A percentile compares a stretch with the other conserved stretches of the same genome.
These are phyloP conservation scores for Carpinus fangiana DNA, from an alignment of 306 rosid genomes.

Conservation along the genomic window DNA sequence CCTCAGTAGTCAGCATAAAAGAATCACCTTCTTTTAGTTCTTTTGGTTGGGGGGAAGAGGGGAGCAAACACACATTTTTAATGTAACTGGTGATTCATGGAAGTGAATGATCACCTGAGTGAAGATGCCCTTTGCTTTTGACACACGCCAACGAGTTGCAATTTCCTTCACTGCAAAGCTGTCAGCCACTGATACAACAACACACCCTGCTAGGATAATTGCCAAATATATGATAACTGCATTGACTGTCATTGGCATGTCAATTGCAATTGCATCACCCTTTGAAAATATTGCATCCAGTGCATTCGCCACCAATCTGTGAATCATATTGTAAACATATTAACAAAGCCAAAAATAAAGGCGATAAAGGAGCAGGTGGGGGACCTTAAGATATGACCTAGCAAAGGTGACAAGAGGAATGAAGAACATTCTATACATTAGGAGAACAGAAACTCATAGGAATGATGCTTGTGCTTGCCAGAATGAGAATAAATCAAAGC, in stretches of 20 bases:
- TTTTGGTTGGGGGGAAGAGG: neutral
- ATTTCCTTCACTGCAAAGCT: conserved; percentile 84
- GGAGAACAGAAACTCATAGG: neutral
- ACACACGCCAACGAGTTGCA: conserved; percentile 68
- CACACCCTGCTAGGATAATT: conserved; percentile 70
- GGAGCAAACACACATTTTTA: neutral
- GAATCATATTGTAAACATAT: conserved; percentile 14
- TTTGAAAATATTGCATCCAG: too few species aligned
- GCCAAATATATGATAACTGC: conserved; percentile 88
- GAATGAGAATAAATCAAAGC: neutral
- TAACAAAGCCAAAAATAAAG: neutral
- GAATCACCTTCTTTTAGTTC: neutral
- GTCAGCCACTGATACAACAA: conserved; percentile 88
- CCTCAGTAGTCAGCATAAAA: too few species aligned
- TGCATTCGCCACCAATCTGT: conserved; percentile 79
- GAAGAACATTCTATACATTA: neutral
- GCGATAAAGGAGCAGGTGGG: neutral
- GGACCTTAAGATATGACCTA: neutral
- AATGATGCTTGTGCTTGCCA: neutral
- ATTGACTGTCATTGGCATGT: conserved; percentile 82
- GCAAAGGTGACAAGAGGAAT: neutral
- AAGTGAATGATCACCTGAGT: conserved; percentile 60
- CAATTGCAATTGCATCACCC: conserved; percentile 88
- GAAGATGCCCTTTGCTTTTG: conserved; percentile 79
- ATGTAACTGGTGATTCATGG: neutral